Base-by-base conservation (phyloP, 2,329 filamentous ascomycete species). In the Fusarium redolens region DNA sequence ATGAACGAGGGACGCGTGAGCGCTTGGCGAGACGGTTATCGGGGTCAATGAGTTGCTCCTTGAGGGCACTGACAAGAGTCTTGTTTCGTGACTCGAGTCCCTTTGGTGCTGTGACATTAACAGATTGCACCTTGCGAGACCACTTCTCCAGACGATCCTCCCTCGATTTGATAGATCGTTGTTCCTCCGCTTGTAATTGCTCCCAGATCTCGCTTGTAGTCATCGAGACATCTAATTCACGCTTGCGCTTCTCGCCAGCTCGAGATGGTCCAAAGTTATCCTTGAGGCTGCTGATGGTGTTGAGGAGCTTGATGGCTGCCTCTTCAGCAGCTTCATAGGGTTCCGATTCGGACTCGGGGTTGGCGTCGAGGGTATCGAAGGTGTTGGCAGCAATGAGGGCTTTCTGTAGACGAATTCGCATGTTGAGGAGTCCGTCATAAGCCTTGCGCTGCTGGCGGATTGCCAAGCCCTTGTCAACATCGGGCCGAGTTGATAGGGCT, bases 341-440 rank as follows among this genome's bases (percentile, higher is more conserved):
- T 79, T 88, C 84, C 18, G 82, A 79, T 38, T 82, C 82, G 44
- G 84, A 78, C 5, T 80, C 79, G 9, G 78, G 75, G 30, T 79
- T 81, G 18, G 81, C 81, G 2, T 86, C 83, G 4, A 87, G 74
- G 2, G 84, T 79, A 20, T 87, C 81, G 44, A 97, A 86, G 2
- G 94, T 92, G 81, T 98, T 98, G 31, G 92, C 89, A 0, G 93
- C 92, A 20, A 96, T 89, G 18, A 99, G 84, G 4, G 93, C 94
- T 81, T 98, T 98, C 81, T 99, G 97, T 22, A 99, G 84, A 68
- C 96, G 93, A 78, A 99, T 98, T 25, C 96, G 91, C 18, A 95
- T 89, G 82, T 97, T 97, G 37, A 99, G 88, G 2, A 98, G 89
- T 1, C 93, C 90, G 75, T 98, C 96, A 78, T 97, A 99, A 1